A percentile compares a stretch with the other conserved stretches of the same genome.
These are phyloP conservation scores for Colletotrichum horii DNA, from an alignment of 2,329 filamentous ascomycete species.

Conservation along the genomic window DNA sequence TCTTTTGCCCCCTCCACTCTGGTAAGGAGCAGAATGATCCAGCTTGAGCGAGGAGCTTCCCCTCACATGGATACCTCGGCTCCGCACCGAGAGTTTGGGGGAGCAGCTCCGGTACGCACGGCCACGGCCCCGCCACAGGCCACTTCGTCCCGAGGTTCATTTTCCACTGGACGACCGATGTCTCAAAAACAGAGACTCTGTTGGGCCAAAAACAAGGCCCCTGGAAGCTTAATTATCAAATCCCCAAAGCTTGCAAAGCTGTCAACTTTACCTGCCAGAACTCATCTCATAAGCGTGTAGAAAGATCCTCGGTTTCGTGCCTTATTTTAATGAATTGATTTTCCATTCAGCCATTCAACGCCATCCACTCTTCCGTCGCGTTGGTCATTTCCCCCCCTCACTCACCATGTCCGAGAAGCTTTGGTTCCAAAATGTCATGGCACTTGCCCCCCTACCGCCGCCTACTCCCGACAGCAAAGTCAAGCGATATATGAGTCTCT, in stretches of 20 bases:
- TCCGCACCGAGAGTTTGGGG: conserved; percentile 5
- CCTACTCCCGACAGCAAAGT: not conserved
- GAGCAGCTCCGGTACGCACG: conserved; percentile 8
- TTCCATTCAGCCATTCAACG: not conserved
- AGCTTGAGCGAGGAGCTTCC: not conserved
- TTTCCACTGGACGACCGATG: not conserved
- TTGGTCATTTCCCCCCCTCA: not conserved
- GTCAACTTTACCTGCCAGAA: not conserved
- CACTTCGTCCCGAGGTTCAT: conserved; percentile 19
- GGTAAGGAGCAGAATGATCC: not conserved
- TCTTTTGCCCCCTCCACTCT: not conserved
- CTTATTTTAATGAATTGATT: not conserved
- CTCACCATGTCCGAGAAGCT: conserved; percentile 9
- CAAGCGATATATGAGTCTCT: conserved; percentile 18
- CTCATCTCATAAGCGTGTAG: not conserved
- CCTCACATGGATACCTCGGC: conserved; percentile 20
- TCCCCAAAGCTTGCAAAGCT: not conserved
- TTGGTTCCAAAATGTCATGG: conserved; percentile 13
- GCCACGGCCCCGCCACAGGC: conserved; percentile 2
- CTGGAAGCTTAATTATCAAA: not conserved
- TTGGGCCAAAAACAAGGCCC: not conserved
- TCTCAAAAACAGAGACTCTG: not conserved
- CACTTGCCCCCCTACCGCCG: not conserved
- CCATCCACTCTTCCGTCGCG: not conserved
- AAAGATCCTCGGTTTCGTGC: not conserved